Percentiles rank a stretch among this genome's conserved stretches.
Conservation (phyloP, 164 flowering plant species). For the Tetracentron sinense region DNA sequence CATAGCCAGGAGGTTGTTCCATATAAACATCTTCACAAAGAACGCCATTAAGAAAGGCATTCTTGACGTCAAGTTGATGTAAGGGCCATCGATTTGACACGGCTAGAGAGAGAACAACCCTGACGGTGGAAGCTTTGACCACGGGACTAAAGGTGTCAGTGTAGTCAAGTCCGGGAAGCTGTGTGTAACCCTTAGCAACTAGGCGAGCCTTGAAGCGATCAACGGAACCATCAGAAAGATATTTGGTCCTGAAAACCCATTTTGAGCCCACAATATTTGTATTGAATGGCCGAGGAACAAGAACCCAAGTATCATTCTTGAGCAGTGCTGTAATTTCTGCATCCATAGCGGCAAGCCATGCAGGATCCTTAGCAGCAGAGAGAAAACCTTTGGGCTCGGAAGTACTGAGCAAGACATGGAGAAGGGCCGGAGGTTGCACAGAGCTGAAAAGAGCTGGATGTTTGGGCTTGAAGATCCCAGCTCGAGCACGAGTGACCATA, state of each 20-base stretch:
- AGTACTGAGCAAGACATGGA: background rate
- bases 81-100: constrained; percentile 9
- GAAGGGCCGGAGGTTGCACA: background rate
- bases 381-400: constrained; percentile 9
- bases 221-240: constrained; percentile 8
- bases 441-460: constrained; percentile 1
- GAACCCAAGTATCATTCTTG: constrained; percentile 6
- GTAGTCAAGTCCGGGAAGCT: constrained; percentile 11
- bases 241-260: constrained; percentile 10
- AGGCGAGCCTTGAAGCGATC: constrained; percentile 14
- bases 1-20: constrained; percentile 18
- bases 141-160: constrained; percentile 17
- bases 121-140: constrained; percentile 11
- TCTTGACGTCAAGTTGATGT: constrained; percentile 12
- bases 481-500: constrained; percentile 9
- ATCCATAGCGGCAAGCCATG: constrained; percentile 17
- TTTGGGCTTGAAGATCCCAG: constrained; percentile 4
- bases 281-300: background rate
- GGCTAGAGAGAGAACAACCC: constrained; percentile 16
- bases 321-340: constrained; percentile 11
- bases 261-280: constrained; percentile 6
- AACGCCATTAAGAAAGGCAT: constrained; percentile 15
- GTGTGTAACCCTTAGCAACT: constrained; percentile 12
- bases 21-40: constrained; percentile 10
- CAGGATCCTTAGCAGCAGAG: constrained; percentile 10